phyloP scores from a whole-genome alignment of 108 stramenopile genomes.

The Skeletonema menzelii region DNA sequence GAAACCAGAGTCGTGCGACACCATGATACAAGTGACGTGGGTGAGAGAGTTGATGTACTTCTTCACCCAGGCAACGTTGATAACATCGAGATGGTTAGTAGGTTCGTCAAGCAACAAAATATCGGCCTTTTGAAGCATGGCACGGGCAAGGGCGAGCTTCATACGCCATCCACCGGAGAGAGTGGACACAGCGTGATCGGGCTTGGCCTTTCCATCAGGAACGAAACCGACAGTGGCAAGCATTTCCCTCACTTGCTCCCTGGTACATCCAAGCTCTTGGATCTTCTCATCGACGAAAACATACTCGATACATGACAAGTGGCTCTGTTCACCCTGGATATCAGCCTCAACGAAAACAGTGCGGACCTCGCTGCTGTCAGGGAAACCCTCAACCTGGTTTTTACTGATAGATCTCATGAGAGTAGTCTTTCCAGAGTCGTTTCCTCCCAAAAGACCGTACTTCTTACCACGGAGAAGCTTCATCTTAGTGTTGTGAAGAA shows the following conservation, averaged over 20 bases:
- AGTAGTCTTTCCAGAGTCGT: slow-evolving; percentile 99
- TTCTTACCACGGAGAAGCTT: slow-evolving; percentile 94
- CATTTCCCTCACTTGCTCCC: slow-evolving; percentile 86
- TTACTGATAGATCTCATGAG: slow-evolving; percentile 99
- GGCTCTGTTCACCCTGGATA: slow-evolving; percentile 97
- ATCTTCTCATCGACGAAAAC: slow-evolving; percentile 90
- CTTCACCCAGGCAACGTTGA: slow-evolving; percentile 99
- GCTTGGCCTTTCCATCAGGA: slow-evolving; percentile 96
- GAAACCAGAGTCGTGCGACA: slow-evolving; percentile 98
- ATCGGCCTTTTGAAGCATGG: slow-evolving; percentile 99
- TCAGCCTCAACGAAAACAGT: slow-evolving; percentile 99
- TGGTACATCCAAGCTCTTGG: slow-evolving; percentile 74
- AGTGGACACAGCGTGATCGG: slow-evolving; percentile 96
- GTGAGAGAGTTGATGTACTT: slow-evolving; percentile 97
- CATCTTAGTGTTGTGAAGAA: slow-evolving; percentile 99
- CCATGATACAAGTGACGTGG: slow-evolving; percentile 97
- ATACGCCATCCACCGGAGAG: slow-evolving; percentile 99
- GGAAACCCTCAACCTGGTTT: slow-evolving; percentile 99
- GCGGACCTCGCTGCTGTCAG: slow-evolving; percentile 91
- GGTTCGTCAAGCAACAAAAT: slow-evolving; percentile 99
- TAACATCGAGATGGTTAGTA: slow-evolving; percentile 99
- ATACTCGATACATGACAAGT: slow-evolving; percentile 97
- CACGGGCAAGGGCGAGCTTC: slow-evolving; percentile 99
- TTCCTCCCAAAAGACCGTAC: slow-evolving; percentile 98
- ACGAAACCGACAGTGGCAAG: slow-evolving; percentile 96